A percentile compares a stretch with the other conserved stretches of the same genome.
Conservation (phyloP, 371 early-diverging fungal genomes). For the Dichotomocladium elegans region DNA sequence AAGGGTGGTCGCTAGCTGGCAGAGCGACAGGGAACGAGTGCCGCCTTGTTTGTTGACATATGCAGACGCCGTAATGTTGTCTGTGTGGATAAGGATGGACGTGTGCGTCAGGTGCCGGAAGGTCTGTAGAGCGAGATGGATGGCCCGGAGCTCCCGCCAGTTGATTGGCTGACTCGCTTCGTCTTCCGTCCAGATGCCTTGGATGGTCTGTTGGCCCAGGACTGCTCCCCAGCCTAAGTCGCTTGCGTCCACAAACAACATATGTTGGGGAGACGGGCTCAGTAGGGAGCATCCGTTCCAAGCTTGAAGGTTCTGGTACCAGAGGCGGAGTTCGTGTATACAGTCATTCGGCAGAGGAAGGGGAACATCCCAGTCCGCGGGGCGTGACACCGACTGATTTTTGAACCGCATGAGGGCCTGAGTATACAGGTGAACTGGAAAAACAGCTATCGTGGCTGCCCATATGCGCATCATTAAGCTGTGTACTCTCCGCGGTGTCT, state of each 20-base stretch:
- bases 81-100: conserved; percentile 16
- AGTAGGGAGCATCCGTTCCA: conserved; percentile 13
- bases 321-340: conserved; percentile 8
- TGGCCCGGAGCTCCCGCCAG: conserved; percentile 18
- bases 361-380: background rate
- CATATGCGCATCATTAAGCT: conserved; percentile 20
- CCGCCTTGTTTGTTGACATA: conserved; percentile 28
- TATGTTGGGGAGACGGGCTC: background rate
- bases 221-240: conserved; percentile 15
- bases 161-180: conserved; percentile 12
- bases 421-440: conserved; percentile 14
- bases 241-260: conserved; percentile 19
- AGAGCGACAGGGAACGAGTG: conserved; percentile 14
- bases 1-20: conserved; percentile 14
- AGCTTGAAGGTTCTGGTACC: background rate
- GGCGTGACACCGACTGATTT: background rate
- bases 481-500: conserved; percentile 8
- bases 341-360: conserved; percentile 1
- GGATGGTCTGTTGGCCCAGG: background rate
- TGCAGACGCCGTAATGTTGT: conserved; percentile 20
- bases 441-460: conserved; percentile 19
- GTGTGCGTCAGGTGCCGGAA: conserved; percentile 7
- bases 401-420: conserved; percentile 5
- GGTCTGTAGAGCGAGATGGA: conserved; percentile 7
- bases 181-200: background rate